Base-by-base conservation (phyloP, 345 rosid species). In the Balakata baccata region DNA sequence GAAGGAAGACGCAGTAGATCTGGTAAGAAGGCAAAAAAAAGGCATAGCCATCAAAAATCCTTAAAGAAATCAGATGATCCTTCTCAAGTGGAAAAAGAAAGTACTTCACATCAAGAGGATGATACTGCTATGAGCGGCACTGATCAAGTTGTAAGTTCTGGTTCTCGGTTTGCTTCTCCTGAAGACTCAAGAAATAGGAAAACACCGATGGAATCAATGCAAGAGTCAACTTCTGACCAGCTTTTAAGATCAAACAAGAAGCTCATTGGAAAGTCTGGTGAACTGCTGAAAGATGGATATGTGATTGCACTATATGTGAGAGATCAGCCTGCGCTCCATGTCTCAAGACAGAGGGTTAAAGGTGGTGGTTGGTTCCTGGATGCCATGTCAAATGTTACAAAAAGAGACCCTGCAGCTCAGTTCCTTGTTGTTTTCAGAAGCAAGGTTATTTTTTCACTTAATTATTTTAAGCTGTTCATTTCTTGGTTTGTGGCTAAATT, bases 331-430 rank as follows among this genome's bases (percentile, higher is more conserved):
- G 85, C 86, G 6, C 89, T 93, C 65, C 95, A 93, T 77, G 89
- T 96, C 62, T 90, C 99, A 60, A 86, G 98, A 78, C 97, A 91
- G 85, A 89, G 98, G 84, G 89, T 84, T 56, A 96, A 90, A 90
- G 97, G 95, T 11, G 98, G 98, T 69, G 98, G 99, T 60, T 96
- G 99, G 99, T 87, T 93, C 87, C 85, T 96, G 4, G 98, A 93
- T 75, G 76, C 90, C 29, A 79, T 93, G 91, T 88, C 99, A 45
- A 85, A 86, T 81, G 97, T 96, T 68, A 87, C 97, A 22, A 93
- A 87, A 80, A 90, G 97, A 74, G 99, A 96, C 84, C 99, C 99
- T 58, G 98, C 97, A 16, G 95, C 98, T 43, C 99, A 96, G 81
- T 96, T 93, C 84, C 93, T 96, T 59, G 91, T 95, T 58, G 94